phyloP scores from a whole-genome alignment of 2,329 filamentous ascomycete species.

The Chrysosporium keratinophilum region DNA sequence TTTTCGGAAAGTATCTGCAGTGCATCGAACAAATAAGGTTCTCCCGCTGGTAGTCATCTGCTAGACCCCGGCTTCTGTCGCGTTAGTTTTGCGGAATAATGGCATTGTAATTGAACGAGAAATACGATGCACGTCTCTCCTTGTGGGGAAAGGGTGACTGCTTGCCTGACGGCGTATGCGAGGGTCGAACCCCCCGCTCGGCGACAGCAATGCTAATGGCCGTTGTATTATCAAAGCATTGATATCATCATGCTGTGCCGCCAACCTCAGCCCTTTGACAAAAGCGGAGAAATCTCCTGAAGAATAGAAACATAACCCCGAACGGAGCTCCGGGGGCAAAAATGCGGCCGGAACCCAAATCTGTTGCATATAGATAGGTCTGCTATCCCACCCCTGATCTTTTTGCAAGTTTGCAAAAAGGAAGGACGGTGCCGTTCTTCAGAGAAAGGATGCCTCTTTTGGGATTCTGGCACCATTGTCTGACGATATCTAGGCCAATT shows the following conservation, averaged over 20 bases:
- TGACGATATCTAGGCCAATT: constrained; percentile 4
- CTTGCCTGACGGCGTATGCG: neutral
- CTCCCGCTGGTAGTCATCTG: neutral
- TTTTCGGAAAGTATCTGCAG: constrained; percentile 11
- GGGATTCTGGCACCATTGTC: neutral
- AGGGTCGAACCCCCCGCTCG: neutral
- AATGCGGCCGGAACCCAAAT: constrained; percentile 8
- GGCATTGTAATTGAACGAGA: constrained; percentile 6
- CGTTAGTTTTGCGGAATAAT: constrained; percentile 11
- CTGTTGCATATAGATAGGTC: constrained; percentile 11
- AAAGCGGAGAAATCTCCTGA: constrained; percentile 3
- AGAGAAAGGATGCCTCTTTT: constrained; percentile 3
- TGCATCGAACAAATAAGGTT: constrained; percentile 1
- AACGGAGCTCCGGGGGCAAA: neutral
- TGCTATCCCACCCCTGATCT: neutral
- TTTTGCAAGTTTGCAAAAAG: neutral
- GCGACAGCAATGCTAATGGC: neutral
- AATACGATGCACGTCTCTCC: neutral
- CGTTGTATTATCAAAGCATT: neutral
- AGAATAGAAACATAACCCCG: constrained; percentile 8
- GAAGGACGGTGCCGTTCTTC: constrained; percentile 1
- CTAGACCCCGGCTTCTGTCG: constrained; percentile 7
- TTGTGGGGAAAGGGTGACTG: neutral
- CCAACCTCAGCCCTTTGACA: neutral
- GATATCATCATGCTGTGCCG: constrained; percentile 10